Base-by-base conservation (phyloP, 352 stramenopile genomes). In the Phytophthora idaei region DNA sequence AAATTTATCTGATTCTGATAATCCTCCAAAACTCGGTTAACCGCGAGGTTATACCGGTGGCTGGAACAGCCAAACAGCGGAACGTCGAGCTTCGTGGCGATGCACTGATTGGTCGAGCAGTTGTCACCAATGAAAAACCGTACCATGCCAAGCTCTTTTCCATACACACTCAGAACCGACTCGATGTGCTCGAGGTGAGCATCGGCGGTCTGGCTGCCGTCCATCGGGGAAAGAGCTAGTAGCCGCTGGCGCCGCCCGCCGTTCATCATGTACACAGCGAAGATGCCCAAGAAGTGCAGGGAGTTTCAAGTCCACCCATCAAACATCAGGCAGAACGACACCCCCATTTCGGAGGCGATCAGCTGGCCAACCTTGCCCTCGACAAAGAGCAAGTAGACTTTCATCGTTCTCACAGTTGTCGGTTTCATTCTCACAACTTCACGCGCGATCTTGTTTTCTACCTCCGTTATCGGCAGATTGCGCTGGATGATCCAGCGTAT, bases 301-400 rank as follows among this genome's bases (percentile, higher is more conserved):
- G 29, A 46, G 50, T 57, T 34, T 4, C 45, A 36, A 6, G 25
- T 51, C 45, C 45, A 51, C 25, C 25, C 21, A 14, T 51, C 25
- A 15, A 65, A 70, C 12, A 70, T 67, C 3, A 74, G 9, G 21
- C 46, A 58, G 37, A 71, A 67, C 2, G 49, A 63, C 15, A 67
- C 54, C 5, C 36, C 39, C 45, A 67, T 50, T n/a, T 66, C 42
- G 4, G 2, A 45, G 1, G 60, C 29, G 21, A 69, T 54, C 12
- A 10, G 4, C 11, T 34, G 25, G 14, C 37, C 45, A 15, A 28
- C n/a, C 21, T 49, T 49, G 17, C 1, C 17, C 2, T 15, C 8
- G 6, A 31, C 44, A 49, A 12, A 49, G n/a, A 15, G 44, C 44
- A 49, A 31, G 6, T 14, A 31, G 31, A 31, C 27, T 4, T 45